Base-by-base conservation (phyloP, 768 basidiomycete species). In the Favolaschia claudopus region DNA sequence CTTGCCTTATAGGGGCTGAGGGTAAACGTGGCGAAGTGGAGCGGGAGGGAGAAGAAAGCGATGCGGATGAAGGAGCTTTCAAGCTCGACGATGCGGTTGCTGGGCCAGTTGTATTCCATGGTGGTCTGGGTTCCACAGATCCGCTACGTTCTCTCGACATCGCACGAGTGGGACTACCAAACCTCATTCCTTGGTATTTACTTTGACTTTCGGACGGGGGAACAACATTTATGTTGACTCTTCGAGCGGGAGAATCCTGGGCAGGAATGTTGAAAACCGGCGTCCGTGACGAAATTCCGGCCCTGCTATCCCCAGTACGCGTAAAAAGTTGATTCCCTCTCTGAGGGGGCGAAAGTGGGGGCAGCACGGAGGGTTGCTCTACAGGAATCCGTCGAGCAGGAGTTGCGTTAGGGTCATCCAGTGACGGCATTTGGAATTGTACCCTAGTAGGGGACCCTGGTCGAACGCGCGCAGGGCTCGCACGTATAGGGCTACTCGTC, bases 331-430 rank as follows among this genome's bases (percentile, higher is more conserved):
- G 77, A 34, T 71, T 68, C 5, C 75, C 75, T 62, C 83, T 85
- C 59, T 79, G 74, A 3, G n/a, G n/a, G n/a, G 82, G 76, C 0
- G 85, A 86, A 20, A 83, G 67, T 53, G 79, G 79, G 5, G 84
- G 84, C 39, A 80, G 77, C 8, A 75, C 72, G 55, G 86, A 72
- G 3, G 82, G 85, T 60, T 85, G 72, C 34, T 79, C 72, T 7
- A 89, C 78, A 15, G 84, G 82, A 45, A 91, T 82, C 56, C 89
- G 80, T 43, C 85, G 82, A 2, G 89, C 89, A 36, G 89, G 89
- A 5, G 88, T 87, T 38, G 81, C 81, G 46, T 68, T 64, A 10
- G 75, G 68, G 36, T 85, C 80, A 43, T 80, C 72, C 2, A 56
- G 39, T 2, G 55, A 43, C 17, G 52, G 50, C 39, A 71, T 7